A percentile compares a stretch with the other conserved stretches of the same genome.
phyloP scores from a whole-genome alignment of 768 basidiomycete species.

The Russula griseocarnosa region DNA sequence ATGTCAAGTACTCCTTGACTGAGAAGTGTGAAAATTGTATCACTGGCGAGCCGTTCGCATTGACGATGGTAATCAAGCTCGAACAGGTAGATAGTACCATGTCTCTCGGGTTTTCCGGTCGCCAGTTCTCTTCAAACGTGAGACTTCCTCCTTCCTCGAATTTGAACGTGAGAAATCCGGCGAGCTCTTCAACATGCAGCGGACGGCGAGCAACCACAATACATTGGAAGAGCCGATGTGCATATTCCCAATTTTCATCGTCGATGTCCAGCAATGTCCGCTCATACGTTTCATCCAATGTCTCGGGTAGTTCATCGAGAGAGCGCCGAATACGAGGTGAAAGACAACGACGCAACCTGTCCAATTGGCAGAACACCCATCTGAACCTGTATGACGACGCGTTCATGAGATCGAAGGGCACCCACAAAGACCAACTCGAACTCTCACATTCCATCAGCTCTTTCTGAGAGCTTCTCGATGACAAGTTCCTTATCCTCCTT shows the following conservation, averaged over 20 bases:
- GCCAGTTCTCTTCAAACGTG: background rate
- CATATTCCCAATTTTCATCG: background rate
- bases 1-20: conserved; percentile 1
- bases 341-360: background rate
- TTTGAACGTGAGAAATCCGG: background rate
- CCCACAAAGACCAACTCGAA: too few relatives aligned
- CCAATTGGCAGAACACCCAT: conserved; percentile 6
- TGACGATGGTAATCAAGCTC: background rate
- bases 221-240: background rate
- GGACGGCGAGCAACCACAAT: background rate
- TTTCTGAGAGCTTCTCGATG: background rate
- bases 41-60: too few relatives aligned
- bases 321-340: background rate
- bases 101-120: background rate
- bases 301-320: background rate
- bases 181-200: background rate
- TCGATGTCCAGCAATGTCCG: background rate
- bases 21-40: background rate
- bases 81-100: background rate
- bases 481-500: background rate
- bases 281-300: conserved; percentile 3
- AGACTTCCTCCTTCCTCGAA: background rate
- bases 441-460: background rate
- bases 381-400: too few relatives aligned
- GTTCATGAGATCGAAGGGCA: too few relatives aligned